Percentiles rank a stretch among this genome's conserved stretches.
Evolutionary conservation across 257 asterid genomes (phyloP).

Genomic region (Prunella vulgaris): DNA sequence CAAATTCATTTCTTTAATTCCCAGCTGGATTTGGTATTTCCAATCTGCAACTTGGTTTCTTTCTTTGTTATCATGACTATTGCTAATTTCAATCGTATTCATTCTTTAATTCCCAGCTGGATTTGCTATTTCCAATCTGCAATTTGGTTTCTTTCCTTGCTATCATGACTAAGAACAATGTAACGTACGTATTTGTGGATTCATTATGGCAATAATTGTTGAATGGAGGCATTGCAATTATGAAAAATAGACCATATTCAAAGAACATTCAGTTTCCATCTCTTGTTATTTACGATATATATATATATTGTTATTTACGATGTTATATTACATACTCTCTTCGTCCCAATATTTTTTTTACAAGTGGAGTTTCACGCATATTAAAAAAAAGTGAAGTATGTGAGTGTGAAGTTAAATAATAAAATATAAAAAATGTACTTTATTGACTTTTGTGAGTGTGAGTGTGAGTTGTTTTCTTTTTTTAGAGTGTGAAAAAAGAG

Average conservation of each 20-base stretch:
- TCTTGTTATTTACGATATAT: too few species aligned
- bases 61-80: background rate
- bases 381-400: too few species aligned
- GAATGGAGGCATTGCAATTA: background rate
- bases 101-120: background rate
- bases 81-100: background rate
- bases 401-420: too few species aligned
- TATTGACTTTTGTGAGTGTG: too few species aligned
- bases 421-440: too few species aligned
- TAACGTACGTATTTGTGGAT: background rate
- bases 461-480: too few species aligned
- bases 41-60: background rate
- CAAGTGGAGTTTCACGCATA: too few species aligned
- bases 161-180: background rate
- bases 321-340: too few species aligned
- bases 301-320: too few species aligned
- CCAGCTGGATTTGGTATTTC: conserved; percentile 6
- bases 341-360: too few species aligned
- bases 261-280: background rate
- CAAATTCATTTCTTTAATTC: background rate
- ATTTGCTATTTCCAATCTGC: background rate
- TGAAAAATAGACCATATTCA: conserved; percentile 13
- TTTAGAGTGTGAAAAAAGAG: too few species aligned
- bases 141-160: background rate
- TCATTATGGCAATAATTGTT: background rate